Conservation (phyloP, 352 stramenopile genomes). For the Phytophthora pini region DNA sequence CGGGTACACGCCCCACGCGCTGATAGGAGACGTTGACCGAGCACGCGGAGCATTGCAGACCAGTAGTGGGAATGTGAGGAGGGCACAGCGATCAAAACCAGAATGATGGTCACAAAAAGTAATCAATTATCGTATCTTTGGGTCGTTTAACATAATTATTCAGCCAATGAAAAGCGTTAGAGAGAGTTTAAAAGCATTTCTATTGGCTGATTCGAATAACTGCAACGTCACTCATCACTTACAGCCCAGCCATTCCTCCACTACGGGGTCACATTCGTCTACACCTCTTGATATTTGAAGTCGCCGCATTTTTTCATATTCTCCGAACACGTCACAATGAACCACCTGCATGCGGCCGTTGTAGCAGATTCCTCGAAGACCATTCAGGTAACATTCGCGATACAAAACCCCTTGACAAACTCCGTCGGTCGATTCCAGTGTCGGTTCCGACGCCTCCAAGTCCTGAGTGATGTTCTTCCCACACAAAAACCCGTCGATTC, state of each 20-base stretch:
- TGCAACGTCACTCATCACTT: slow-evolving; percentile 15
- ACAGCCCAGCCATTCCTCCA: slow-evolving; percentile 48
- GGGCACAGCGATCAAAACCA: background rate
- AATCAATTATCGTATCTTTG: no score
- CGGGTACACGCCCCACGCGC: slow-evolving; percentile 4
- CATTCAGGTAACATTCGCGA: slow-evolving; percentile 34
- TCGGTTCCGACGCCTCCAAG: slow-evolving; percentile 31
- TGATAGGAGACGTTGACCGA: slow-evolving; percentile 32
- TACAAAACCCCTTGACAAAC: slow-evolving; percentile 41
- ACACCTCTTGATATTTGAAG: slow-evolving; percentile 38
- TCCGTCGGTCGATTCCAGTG: slow-evolving; percentile 31
- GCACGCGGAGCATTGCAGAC: slow-evolving; percentile 39
- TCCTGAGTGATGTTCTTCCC: slow-evolving; percentile 36
- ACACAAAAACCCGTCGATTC: slow-evolving; percentile 32
- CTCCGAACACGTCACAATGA: slow-evolving; percentile 43
- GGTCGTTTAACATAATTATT: slow-evolving; percentile 13
- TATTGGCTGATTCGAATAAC: slow-evolving; percentile 1
- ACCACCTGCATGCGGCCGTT: slow-evolving; percentile 55
- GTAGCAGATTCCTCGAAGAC: slow-evolving; percentile 43
- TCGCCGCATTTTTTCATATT: slow-evolving; percentile 44
- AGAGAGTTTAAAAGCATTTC: background rate
- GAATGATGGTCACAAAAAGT: background rate
- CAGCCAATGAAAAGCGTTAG: slow-evolving; percentile 11
- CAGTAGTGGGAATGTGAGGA: slow-evolving; percentile 1
- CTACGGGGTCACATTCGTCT: slow-evolving; percentile 35